Evolutionary conservation across 352 stramenopile genomes (phyloP), one percentile per base, ranked within the genome.

Genomic region (Phytophthora pluvialis): DNA sequence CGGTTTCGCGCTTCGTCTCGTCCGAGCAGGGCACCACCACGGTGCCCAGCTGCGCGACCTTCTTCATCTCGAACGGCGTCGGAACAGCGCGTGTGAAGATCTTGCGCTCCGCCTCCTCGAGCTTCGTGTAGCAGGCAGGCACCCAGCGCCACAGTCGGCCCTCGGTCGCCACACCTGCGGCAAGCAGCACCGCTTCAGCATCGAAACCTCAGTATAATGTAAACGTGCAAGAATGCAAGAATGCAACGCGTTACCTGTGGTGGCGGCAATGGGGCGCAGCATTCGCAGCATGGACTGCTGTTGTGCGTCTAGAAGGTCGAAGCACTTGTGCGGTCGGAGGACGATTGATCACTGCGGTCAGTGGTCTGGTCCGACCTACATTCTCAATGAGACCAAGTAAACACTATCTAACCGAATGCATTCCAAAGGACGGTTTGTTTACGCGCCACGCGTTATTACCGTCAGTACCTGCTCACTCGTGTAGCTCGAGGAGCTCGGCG

Each of bases 11-110:
- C 54, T 87, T 87, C 16, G 67, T 64, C 39, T 80, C 60, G 57
- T 90, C 83, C 2, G 83, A 78, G 60, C 85, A 95, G 0, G 87
- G 87, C 18, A 95, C 84, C 21, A 93, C 72, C 4, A 95, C 81
- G 7, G 87, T 95, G 32, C 87, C 87, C 33, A 95, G 77, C 31
- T 75, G 75, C 29, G 84, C 87, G 13, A 95, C 73, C 58, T 94
- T 93, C 52, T 76, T 91, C 79, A 94, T 90, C 56, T 92, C 75
- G 44, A 91, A 94, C 5, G 72, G 58, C 10, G 73, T 62, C 4
- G 64, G 67, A 38, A 93, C 72, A 1, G 58, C 64, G 15, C 74
- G 51, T 53, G 80, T 67, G 4, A 93, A 70, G 36, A 95, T 86
- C 61, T 76, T 77, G 47, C 73, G 77, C 68, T 95, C 87, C 2